Evolutionary conservation across 2,329 filamentous ascomycete species (phyloP), one percentile per base, ranked within the genome.

Genomic region (Diplodia scrobiculata): DNA sequence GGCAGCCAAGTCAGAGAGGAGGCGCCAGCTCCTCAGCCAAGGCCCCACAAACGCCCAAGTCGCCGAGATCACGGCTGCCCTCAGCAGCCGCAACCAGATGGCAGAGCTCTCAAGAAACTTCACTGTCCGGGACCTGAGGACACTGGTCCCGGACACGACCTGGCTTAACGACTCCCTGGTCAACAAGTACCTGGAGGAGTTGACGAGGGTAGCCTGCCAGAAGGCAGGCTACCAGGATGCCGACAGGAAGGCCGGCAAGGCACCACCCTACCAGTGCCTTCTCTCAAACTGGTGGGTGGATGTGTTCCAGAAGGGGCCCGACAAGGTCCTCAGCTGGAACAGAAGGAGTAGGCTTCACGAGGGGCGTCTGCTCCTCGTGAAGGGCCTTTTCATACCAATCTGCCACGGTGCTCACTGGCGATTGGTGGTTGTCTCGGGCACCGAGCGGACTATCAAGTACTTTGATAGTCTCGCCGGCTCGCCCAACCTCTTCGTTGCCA

Each of bases 121-220:
- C n/a, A 29, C 10, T 1, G 32, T 48, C 21, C 2, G 11, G 2
- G 52, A 59, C 45, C 25, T 55, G n/a, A 6, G 9, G 5, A 58
- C 41, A 10, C 27, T 50, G 1, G 41, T 58, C 17, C 41, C 52
- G 17, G 19, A 48, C 3, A 41, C 80, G 19, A 75, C 79, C 9
- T 94, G 90, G 90, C 82, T 94, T 6, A 92, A 93, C 69, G 91
- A 93, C 74, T 88, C 91, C 70, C 85, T 90, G 60, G 85, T 94
- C 70, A 91, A 91, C 70, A 85, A 85, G 14, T 85, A 86, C 55
- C 81, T 92, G 29, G 77, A 83, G 32, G 84, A 86, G 72, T 78
- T 92, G 14, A 86, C 87, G 55, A 79, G 82, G 17, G 83, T 82
- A 59, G 78, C 87, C 70, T 90, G 91, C 71, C 74, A 80, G 29